These are phyloP conservation scores for Immersiporthe knoxdaviesiana DNA, from an alignment of 2,329 filamentous ascomycete species.

Conservation along the genomic window DNA sequence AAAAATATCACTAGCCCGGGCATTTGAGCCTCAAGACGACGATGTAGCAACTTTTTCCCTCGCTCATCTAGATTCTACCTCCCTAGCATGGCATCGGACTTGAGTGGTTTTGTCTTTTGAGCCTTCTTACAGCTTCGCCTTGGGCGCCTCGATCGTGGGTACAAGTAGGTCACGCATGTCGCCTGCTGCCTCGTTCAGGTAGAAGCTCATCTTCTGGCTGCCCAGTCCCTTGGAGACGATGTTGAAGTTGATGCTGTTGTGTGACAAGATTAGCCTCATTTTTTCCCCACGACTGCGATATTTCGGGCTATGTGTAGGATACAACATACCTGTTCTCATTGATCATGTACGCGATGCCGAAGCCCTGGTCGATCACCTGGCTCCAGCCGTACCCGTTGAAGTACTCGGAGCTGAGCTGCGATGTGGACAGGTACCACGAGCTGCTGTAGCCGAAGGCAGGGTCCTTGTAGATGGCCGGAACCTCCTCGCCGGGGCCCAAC, in stretches of 20 bases:
- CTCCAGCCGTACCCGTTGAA: slow-evolving; percentile 99
- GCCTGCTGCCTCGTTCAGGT: slow-evolving; percentile 87
- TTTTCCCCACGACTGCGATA: neutral
- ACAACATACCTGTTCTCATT: slow-evolving; percentile 84
- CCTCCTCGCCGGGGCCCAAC: slow-evolving; percentile 75
- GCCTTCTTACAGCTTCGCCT: slow-evolving; percentile 74
- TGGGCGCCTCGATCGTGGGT: slow-evolving; percentile 76
- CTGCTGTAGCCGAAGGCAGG: slow-evolving; percentile 81
- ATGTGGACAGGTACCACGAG: slow-evolving; percentile 88
- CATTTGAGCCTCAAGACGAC: neutral
- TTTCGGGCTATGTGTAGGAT: neutral
- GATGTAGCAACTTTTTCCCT: neutral
- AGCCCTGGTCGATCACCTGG: slow-evolving; percentile 94
- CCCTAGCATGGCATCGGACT: neutral
- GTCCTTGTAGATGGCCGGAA: slow-evolving; percentile 85
- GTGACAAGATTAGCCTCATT: slow-evolving; percentile 23
- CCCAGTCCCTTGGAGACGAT: slow-evolving; percentile 92
- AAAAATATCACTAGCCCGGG: neutral
- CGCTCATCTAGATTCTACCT: neutral
- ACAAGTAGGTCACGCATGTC: slow-evolving; percentile 87
- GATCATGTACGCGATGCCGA: slow-evolving; percentile 99
- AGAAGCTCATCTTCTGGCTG: slow-evolving; percentile 92
- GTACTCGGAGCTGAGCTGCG: slow-evolving; percentile 91
- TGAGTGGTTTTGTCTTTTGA: too few relatives aligned
- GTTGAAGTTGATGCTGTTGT: slow-evolving; percentile 88